A percentile compares a stretch with the other conserved stretches of the same genome.
Conservation (phyloP, 2,329 filamentous ascomycete genomes). For the Penicillium sp. region DNA sequence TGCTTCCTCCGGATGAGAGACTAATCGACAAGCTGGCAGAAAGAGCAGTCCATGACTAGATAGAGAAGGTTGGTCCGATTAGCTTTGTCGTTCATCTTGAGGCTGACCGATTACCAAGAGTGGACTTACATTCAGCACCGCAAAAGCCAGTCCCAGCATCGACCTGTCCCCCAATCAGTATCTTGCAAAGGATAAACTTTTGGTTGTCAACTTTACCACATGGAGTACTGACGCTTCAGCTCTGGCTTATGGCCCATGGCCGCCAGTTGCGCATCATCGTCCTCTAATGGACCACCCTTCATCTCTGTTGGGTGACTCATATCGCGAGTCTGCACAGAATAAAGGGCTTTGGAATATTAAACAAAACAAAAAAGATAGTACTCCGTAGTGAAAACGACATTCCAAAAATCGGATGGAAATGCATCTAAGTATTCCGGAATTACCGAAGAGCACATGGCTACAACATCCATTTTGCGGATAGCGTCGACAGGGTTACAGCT, state of each 20-base stretch:
- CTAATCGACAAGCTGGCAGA: constrained; percentile 64
- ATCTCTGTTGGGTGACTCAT: constrained; percentile 14
- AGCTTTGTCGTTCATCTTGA: neutral
- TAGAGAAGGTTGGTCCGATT: constrained; percentile 14
- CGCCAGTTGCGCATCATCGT: constrained; percentile 32
- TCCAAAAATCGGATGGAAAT: constrained; percentile 9
- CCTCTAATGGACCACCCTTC: constrained; percentile 28
- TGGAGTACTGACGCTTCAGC: constrained; percentile 63
- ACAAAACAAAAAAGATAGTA: constrained; percentile 7
- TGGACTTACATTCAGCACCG: constrained; percentile 59
- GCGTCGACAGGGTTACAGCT: constrained; percentile 24
- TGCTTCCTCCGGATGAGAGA: constrained; percentile 74
- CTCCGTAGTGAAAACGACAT: neutral
- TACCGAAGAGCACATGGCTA: constrained; percentile 2
- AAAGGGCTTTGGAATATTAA: neutral
- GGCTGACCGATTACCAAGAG: neutral
- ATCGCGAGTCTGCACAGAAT: neutral
- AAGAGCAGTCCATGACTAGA: constrained; percentile 63
- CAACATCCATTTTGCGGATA: constrained; percentile 17
- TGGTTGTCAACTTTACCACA: constrained; percentile 42
- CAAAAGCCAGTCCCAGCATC: constrained; percentile 67
- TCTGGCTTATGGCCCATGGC: constrained; percentile 62
- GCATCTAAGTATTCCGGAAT: constrained; percentile 17
- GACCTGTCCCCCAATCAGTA: constrained; percentile 40
- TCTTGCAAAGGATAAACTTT: neutral